A percentile compares a stretch with the other conserved stretches of the same genome.
Evolutionary conservation across 148 eudicot genomes (phyloP).

Genomic region (Tetragonia tetragonoides): DNA sequence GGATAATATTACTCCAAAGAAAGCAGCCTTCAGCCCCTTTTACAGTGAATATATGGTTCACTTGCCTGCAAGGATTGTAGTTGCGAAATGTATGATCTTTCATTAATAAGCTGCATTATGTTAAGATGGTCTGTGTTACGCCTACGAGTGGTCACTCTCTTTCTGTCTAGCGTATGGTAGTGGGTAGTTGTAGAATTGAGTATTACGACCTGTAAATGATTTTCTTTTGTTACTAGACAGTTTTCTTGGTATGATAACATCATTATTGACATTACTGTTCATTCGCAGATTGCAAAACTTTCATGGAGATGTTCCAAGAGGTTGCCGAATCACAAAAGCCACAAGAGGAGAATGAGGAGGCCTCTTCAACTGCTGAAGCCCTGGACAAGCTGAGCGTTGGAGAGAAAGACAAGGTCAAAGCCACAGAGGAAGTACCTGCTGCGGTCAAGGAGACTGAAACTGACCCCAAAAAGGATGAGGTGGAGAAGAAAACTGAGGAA

Average conservation of each 20-base stretch:
- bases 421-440: slow-evolving; percentile 31
- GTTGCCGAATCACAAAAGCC: slow-evolving; percentile 65
- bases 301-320: slow-evolving; percentile 74
- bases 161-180: too few relatives aligned
- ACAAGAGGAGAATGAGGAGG: slow-evolving; percentile 59
- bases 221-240: too few relatives aligned
- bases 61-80: too few relatives aligned
- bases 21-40: too few relatives aligned
- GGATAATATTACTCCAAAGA: too few relatives aligned
- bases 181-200: too few relatives aligned
- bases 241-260: neutral
- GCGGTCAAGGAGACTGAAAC: slow-evolving; percentile 30
- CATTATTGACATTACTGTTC: neutral
- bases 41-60: too few relatives aligned
- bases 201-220: too few relatives aligned
- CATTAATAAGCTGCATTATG: too few relatives aligned
- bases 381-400: slow-evolving; percentile 66
- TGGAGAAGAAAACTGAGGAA: slow-evolving; percentile 38
- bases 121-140: too few relatives aligned
- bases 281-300: slow-evolving; percentile 65
- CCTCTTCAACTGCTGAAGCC: slow-evolving; percentile 56
- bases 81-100: too few relatives aligned
- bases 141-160: too few relatives aligned
- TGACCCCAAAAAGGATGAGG: slow-evolving; percentile 27
- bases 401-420: slow-evolving; percentile 41